These are phyloP conservation scores for Naematelia aurantialba DNA, from an alignment of 768 basidiomycete genomes.

Conservation along the genomic window DNA sequence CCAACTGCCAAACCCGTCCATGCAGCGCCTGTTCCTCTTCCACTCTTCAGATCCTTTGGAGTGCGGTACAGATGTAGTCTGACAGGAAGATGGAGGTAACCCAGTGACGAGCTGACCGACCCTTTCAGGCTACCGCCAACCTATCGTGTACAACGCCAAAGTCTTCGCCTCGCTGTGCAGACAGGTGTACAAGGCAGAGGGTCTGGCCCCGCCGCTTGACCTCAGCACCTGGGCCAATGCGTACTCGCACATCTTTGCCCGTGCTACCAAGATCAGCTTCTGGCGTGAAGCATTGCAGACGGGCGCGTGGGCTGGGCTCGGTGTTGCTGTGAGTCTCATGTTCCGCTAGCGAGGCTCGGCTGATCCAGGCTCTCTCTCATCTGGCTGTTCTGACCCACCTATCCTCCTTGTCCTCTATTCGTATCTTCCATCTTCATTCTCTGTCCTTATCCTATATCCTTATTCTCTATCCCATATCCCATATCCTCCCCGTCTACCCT, in stretches of 20 bases:
- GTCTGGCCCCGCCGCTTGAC: conserved; percentile 47
- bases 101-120: background rate
- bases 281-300: conserved; percentile 39
- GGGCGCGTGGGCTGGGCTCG: conserved; percentile 49
- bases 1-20: no score
- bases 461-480: background rate
- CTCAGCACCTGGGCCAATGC: conserved; percentile 41
- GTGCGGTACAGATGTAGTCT: background rate
- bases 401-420: background rate
- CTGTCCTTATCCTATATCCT: background rate
- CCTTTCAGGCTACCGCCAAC: conserved; percentile 37
- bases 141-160: conserved; percentile 48
- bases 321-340: conserved; percentile 41
- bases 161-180: conserved; percentile 44
- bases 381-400: background rate
- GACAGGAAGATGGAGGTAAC: background rate
- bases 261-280: conserved; percentile 33
- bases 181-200: conserved; percentile 51
- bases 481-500: conserved; percentile 1
- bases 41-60: background rate
- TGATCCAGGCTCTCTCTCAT: conserved; percentile 1
- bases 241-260: conserved; percentile 42
- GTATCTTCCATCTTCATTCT: no score
- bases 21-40: no score
- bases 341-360: background rate